Evolutionary conservation across 2,329 filamentous ascomycete species (phyloP).

Genomic region (Paecilomyces sp.): DNA sequence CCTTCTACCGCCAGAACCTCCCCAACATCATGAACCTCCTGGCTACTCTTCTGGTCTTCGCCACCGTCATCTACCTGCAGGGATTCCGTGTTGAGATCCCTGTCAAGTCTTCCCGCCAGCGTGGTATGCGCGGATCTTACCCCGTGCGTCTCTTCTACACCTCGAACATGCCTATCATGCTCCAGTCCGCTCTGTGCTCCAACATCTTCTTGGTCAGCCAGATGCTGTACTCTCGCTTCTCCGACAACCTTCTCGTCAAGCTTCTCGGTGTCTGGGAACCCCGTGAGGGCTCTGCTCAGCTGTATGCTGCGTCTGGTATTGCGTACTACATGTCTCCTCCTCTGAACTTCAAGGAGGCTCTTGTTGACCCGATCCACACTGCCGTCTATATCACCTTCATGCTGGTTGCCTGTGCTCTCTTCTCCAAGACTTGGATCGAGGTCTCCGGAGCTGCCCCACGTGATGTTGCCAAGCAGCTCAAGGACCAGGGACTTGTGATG

Average conservation of each 20-base stretch:
- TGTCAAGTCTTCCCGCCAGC: constrained; percentile 98
- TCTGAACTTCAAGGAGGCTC: constrained; percentile 92
- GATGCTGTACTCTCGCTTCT: constrained; percentile 99
- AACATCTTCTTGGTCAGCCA: constrained; percentile 99
- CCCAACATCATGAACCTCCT: constrained; percentile 99
- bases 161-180: constrained; percentile 99
- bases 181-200: constrained; percentile 96
- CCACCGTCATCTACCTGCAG: constrained; percentile 97
- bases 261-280: constrained; percentile 98
- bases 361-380: constrained; percentile 95
- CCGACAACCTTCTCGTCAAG: constrained; percentile 95
- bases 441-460: constrained; percentile 95
- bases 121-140: constrained; percentile 96
- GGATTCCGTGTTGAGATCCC: constrained; percentile 99
- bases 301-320: constrained; percentile 85
- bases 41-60: constrained; percentile 87
- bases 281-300: constrained; percentile 86
- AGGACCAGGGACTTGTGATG: constrained; percentile 99
- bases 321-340: constrained; percentile 99
- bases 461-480: constrained; percentile 98
- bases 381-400: constrained; percentile 94
- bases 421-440: constrained; percentile 99
- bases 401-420: constrained; percentile 93
- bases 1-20: constrained; percentile 98
- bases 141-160: constrained; percentile 99